Evolutionary conservation across 73 alveolate genomes (phyloP), one percentile per base, ranked within the genome.

Genomic region (Stentor roeselii): DNA sequence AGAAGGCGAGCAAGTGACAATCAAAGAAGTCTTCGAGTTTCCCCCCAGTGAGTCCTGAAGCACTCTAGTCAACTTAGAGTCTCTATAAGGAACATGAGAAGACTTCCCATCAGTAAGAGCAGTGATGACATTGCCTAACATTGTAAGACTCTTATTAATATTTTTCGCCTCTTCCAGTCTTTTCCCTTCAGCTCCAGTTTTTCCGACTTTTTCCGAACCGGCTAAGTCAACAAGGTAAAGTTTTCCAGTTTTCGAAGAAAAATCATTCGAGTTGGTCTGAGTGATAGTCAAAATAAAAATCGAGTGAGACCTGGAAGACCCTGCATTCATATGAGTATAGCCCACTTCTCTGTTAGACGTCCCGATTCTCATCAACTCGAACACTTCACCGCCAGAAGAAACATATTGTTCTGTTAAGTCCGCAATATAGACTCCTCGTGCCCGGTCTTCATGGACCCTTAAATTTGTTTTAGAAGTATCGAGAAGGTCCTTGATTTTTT

Each of bases 211-310:
- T 89, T 97, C 99, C 86, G 98, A 90, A 35, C 99, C 99, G 2
- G 99, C 99, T 90, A 97, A 90, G 92, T 97, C 99, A 3, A 97
- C 99, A 80, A 97, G 95, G 78, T 93, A 96, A 58, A 97, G 95
- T 87, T 94, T 96, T 3, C 98, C 98, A 40, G 93, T 92, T 91
- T 94, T 93, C 37, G 77, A 78, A 0, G 75, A 74, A 15, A 76
- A 92, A 61, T 87, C 34, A 37, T 78, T 59, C 3, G 83, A 15
- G 75, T 84, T 80, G 41, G 86, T 87, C n/a, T 88, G 93, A 88
- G 96, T 97, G 34, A 97, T 78, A 75, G 92, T 76, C 36, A 97
- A 90, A 38, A 97, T 96, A 61, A 97, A 94, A 75, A 97, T 93
- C 4, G 99, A 97, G 92, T 97, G 99, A 59, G 99, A 93, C 59